A percentile compares a stretch with the other conserved stretches of the same genome.
Conservation (phyloP, 192 early-diverging fungal species). For the Entomortierella beljakovae region DNA sequence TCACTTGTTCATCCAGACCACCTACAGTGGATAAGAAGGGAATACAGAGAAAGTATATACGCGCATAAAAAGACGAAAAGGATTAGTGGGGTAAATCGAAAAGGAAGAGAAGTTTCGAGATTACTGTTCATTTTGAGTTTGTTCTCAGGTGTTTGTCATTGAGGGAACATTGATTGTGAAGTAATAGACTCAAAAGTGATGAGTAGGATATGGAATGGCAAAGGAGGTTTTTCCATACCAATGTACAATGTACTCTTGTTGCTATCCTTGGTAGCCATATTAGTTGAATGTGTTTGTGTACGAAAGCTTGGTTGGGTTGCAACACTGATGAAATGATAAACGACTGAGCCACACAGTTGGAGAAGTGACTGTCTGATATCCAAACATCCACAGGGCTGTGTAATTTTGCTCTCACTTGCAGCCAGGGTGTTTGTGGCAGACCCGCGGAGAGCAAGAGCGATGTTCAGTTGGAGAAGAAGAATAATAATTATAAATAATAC, state of each 20-base stretch:
- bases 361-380: too few species aligned
- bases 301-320: background rate
- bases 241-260: constrained; percentile 45
- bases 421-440: too few species aligned
- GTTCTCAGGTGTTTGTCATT: background rate
- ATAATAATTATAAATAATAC: too few species aligned
- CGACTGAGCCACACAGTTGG: background rate
- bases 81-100: too few species aligned
- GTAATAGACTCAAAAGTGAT: background rate
- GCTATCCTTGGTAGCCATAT: constrained; percentile 39
- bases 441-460: too few species aligned
- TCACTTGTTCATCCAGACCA: constrained; percentile 86
- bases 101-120: background rate
- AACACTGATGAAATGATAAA: background rate
- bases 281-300: background rate
- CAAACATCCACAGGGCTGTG: too few species aligned
- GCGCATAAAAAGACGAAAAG: too few species aligned
- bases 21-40: constrained; percentile 56
- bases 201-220: background rate
- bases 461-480: too few species aligned
- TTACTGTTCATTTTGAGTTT: constrained; percentile 1
- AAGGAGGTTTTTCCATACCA: constrained; percentile 10
- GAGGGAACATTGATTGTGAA: background rate
- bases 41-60: background rate
- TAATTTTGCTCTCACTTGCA: too few species aligned